A percentile compares a stretch with the other conserved stretches of the same genome.
These are phyloP conservation scores for Schizochytrium sp. DNA, from an alignment of 108 stramenopile species.

Conservation along the genomic window DNA sequence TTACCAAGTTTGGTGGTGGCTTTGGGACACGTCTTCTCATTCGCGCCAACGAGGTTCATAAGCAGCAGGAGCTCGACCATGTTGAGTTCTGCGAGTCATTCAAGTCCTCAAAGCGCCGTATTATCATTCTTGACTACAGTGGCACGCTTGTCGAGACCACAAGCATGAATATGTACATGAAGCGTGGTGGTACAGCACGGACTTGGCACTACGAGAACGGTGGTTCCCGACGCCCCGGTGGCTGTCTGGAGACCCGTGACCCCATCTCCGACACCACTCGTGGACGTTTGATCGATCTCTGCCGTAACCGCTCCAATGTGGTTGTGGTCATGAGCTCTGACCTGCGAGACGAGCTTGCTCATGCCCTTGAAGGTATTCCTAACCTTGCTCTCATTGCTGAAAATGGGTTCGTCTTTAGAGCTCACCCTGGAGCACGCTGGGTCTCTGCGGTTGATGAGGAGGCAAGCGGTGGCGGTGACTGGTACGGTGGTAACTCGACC, in stretches of 20 bases:
- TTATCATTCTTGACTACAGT: constrained; percentile 81
- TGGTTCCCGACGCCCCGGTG: constrained; percentile 51
- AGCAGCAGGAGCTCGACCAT: constrained; percentile 69
- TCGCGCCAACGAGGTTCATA: constrained; percentile 73
- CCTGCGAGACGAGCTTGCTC: constrained; percentile 62
- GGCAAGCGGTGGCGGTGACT: constrained; percentile 15
- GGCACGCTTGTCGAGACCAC: constrained; percentile 72
- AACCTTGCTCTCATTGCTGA: constrained; percentile 72
- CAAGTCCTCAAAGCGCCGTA: constrained; percentile 65
- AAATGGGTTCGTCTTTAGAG: constrained; percentile 70
- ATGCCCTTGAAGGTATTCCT: constrained; percentile 64
- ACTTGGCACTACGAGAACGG: constrained; percentile 55
- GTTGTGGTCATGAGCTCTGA: constrained; percentile 74
- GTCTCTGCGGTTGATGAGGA: constrained; percentile 39
- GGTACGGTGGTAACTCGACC: constrained; percentile 56
- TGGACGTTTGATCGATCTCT: constrained; percentile 62
- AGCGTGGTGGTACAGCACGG: constrained; percentile 42
- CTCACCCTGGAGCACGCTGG: constrained; percentile 33
- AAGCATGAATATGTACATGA: constrained; percentile 37
- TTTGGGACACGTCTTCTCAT: constrained; percentile 85
- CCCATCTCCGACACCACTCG: constrained; percentile 55
- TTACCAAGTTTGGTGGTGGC: constrained; percentile 32
- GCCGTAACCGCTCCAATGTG: constrained; percentile 74
- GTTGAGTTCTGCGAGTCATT: constrained; percentile 68
- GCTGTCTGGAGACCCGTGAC: constrained; percentile 3